phyloP scores from a whole-genome alignment of 805 yeast species.

The Wickerhamiella nectarea region DNA sequence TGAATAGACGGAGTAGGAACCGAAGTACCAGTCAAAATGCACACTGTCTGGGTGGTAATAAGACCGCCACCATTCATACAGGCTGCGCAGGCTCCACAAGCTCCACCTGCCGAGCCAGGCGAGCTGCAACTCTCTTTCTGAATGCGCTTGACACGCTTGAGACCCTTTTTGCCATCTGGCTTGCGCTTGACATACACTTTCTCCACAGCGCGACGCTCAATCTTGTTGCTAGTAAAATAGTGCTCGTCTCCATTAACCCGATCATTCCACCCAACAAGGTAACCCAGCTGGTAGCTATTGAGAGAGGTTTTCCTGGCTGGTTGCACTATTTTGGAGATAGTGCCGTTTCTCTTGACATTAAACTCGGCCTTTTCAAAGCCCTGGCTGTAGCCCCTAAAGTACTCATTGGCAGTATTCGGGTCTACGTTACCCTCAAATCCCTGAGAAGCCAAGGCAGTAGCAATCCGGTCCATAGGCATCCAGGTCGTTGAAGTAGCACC shows the following conservation, averaged over 20 bases:
- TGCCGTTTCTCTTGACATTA: constrained; percentile 11
- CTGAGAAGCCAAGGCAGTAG: not conserved
- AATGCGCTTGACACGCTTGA: not conserved
- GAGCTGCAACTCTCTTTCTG: not conserved
- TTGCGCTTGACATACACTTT: not conserved
- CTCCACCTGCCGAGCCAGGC: not conserved
- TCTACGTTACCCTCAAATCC: not conserved
- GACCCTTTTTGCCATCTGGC: not conserved
- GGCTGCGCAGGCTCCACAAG: constrained; percentile 2
- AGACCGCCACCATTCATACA: not conserved
- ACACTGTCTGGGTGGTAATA: constrained; percentile 1
- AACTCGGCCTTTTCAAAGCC: constrained; percentile 14
- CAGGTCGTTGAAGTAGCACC: constrained; percentile 2
- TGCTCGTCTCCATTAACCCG: constrained; percentile 9
- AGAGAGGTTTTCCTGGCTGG: constrained; percentile 9
- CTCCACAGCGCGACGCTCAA: constrained; percentile 4
- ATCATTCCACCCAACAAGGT: constrained; percentile 14
- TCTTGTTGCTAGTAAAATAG: not conserved
- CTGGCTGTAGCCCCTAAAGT: constrained; percentile 10
- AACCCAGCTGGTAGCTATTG: constrained; percentile 11
- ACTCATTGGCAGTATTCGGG: constrained; percentile 1
- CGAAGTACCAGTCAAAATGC: constrained; percentile 2
- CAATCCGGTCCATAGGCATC: constrained; percentile 4
- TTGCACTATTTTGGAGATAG: not conserved
- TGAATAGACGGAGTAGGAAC: constrained; percentile 1